These are phyloP conservation scores for Wickerhamiella vanderwaltii DNA, from an alignment of 805 yeast species.

Conservation along the genomic window DNA sequence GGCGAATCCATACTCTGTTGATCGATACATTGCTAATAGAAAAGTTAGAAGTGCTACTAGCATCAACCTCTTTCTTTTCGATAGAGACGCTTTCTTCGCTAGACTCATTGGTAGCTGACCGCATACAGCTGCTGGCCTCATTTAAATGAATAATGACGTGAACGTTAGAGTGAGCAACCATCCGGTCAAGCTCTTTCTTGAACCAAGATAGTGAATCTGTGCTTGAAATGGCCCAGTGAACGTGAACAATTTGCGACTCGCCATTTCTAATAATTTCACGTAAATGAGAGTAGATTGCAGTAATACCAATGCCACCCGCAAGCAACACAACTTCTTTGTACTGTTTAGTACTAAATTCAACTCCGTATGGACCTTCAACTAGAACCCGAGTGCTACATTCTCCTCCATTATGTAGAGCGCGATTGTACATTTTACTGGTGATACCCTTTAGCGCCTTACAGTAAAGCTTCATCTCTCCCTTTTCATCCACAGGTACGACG, in stretches of 20 bases:
- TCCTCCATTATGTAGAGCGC: slow-evolving; percentile 29
- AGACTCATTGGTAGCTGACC: too few species aligned
- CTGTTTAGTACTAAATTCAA: slow-evolving; percentile 27
- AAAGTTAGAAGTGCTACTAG: too few species aligned
- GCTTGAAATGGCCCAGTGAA: slow-evolving; percentile 56
- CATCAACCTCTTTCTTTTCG: too few species aligned
- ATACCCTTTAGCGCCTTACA: slow-evolving; percentile 38
- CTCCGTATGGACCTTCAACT: slow-evolving; percentile 57
- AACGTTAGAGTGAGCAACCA: slow-evolving; percentile 18
- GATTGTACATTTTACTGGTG: slow-evolving; percentile 30
- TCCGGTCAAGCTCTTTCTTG: slow-evolving; percentile 30
- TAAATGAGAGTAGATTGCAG: slow-evolving; percentile 40
- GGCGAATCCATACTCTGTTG: too few species aligned
- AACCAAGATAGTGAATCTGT: slow-evolving; percentile 41
- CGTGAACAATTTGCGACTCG: slow-evolving; percentile 22
- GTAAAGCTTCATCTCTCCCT: slow-evolving; percentile 18
- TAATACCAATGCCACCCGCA: slow-evolving; percentile 52
- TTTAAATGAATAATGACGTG: slow-evolving; percentile 14
- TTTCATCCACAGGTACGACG: slow-evolving; percentile 14
- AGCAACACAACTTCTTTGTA: slow-evolving; percentile 33
- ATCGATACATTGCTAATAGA: too few species aligned
- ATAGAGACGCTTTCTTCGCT: too few species aligned
- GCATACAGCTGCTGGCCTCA: background rate
- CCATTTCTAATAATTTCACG: slow-evolving; percentile 19
- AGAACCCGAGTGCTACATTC: slow-evolving; percentile 26